phyloP scores from a whole-genome alignment of 768 basidiomycete species.

The Atractiella rhizophila region DNA sequence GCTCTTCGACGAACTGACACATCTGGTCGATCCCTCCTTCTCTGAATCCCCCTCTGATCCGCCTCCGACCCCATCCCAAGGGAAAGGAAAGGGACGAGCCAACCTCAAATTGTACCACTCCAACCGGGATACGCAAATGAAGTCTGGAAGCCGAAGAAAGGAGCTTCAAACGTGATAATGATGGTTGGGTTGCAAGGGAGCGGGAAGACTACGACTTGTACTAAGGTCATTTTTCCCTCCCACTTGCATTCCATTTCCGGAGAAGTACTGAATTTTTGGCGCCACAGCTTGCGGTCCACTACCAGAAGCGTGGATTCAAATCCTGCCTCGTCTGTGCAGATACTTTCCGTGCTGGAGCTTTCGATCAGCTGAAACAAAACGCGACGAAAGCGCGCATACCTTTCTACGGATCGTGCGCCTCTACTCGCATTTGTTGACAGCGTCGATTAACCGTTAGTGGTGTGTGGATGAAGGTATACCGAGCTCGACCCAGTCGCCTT shows the following conservation, averaged over 20 bases:
- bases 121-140: no score
- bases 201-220: constrained; percentile 97
- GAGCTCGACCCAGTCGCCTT: constrained; percentile 94
- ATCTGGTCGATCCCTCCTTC: constrained; percentile 60
- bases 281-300: constrained; percentile 59
- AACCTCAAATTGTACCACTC: no score
- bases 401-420: constrained; percentile 54
- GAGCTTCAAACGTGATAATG: constrained; percentile 83
- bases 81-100: constrained; percentile 66
- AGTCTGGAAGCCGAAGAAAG: constrained; percentile 95
- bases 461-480: constrained; percentile 35
- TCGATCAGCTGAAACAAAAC: constrained; percentile 95
- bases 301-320: constrained; percentile 88
- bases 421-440: background rate
- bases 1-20: constrained; percentile 86
- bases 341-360: constrained; percentile 96
- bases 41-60: constrained; percentile 2
- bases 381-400: constrained; percentile 97
- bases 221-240: constrained; percentile 31
- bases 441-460: background rate
- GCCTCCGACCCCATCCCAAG: constrained; percentile 76
- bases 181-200: constrained; percentile 18
- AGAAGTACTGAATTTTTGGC: background rate
- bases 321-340: constrained; percentile 95
- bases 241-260: background rate